Evolutionary conservation across 257 asterid genomes (phyloP).

Genomic region (Salvia rosmarinus): DNA sequence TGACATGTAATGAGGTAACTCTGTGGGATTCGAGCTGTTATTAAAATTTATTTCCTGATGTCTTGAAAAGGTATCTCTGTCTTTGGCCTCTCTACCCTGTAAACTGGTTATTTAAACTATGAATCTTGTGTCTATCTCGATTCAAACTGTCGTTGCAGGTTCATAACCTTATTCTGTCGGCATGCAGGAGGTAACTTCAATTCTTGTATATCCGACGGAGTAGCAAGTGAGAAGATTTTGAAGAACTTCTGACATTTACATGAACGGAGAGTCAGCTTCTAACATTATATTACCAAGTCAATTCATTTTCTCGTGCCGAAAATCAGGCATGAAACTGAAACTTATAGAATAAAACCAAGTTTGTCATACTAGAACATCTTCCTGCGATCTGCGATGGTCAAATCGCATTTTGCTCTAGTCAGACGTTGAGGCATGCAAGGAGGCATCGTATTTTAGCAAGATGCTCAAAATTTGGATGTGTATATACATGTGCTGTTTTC

Average conservation of each 20-base stretch:
- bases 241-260: conserved; percentile 56
- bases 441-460: conserved; percentile 16
- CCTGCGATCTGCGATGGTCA: conserved; percentile 3
- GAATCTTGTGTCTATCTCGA: neutral
- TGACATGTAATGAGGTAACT: neutral
- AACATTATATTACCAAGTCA: conserved; percentile 12
- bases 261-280: conserved; percentile 36
- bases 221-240: conserved; percentile 64
- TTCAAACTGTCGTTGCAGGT: neutral
- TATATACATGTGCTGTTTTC: neutral
- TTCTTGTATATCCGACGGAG: conserved; percentile 80
- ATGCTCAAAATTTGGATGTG: neutral
- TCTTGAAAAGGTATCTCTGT: neutral
- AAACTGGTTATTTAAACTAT: neutral
- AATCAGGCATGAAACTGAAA: conserved; percentile 27
- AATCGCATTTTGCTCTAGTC: no score
- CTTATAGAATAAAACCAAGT: conserved; percentile 32
- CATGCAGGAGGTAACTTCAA: conserved; percentile 82
- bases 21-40: neutral
- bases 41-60: neutral
- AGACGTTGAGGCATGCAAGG: neutral
- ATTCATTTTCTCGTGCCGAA: conserved; percentile 41
- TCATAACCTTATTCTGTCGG: conserved; percentile 13
- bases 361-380: conserved; percentile 9
- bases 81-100: neutral